A percentile compares a stretch with the other conserved stretches of the same genome.
Evolutionary conservation across 306 rosid species (phyloP).

Genomic region (Cucumis melo): DNA sequence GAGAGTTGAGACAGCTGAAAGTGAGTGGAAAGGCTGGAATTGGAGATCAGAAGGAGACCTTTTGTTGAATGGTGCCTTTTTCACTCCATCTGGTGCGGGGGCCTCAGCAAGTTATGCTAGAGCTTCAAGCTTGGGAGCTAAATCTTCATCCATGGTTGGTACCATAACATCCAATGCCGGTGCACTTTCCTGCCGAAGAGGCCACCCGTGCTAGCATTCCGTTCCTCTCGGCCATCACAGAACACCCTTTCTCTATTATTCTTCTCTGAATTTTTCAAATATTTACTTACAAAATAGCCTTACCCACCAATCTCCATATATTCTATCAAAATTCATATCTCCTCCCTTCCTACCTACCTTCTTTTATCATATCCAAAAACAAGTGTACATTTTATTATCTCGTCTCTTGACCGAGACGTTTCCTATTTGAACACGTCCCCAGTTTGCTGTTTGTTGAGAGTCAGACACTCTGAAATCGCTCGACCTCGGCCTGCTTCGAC

Average conservation of each 20-base stretch:
- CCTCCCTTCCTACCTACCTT: constrained; percentile 10
- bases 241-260: constrained; percentile 8
- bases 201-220: constrained; percentile 51
- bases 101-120: constrained; percentile 93
- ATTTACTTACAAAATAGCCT: constrained; percentile 16
- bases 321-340: neutral
- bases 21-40: constrained; percentile 70
- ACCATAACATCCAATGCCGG: constrained; percentile 74
- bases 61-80: constrained; percentile 73
- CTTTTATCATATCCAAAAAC: constrained; percentile 27
- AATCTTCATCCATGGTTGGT: constrained; percentile 88
- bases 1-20: constrained; percentile 70
- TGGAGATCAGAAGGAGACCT: constrained; percentile 98
- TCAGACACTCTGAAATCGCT: constrained; percentile 24
- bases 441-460: constrained; percentile 16
- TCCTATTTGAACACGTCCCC: neutral
- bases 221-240: neutral
- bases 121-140: constrained; percentile 98
- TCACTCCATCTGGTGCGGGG: constrained; percentile 97
- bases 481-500: constrained; percentile 95
- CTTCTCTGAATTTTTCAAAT: constrained; percentile 14
- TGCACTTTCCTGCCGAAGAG: constrained; percentile 68
- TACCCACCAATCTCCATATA: constrained; percentile 13
- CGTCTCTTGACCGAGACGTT: constrained; percentile 34
- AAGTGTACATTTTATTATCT: constrained; percentile 65